Base-by-base conservation (phyloP, 805 yeast genomes). In the Yarrowia divulgata region DNA sequence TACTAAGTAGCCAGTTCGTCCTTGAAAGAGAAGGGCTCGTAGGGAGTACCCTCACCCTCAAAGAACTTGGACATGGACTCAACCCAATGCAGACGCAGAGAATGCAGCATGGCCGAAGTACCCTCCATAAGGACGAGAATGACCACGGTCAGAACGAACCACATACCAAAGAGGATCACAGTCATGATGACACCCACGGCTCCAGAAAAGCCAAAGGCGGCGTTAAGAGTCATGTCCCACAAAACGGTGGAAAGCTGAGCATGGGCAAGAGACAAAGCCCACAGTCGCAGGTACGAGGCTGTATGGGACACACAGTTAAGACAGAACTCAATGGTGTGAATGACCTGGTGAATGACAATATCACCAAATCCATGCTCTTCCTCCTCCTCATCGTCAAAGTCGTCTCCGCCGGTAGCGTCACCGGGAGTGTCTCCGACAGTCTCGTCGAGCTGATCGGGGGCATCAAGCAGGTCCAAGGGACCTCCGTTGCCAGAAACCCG, bases 41-140 rank as follows among this genome's bases (percentile, higher is more conserved):
- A 95, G 7, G 93, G 87, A 73, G 87, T 83, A 71, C 99, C 99
- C 79, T 94, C 98, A 78, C 99, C 99, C 77, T 90, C 95, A 76
- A 93, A 95, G 81, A 90, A 96, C 82, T 95, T 95, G 71, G 97
- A 92, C 99, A 95, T 95, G 35, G 97, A 89, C 82, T 95, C 99
- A 72, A 95, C 99, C 99, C 99, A 95, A 79, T 95, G 99, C 77
- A 95, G 85, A 84, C 99, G 91, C 77, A 95, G 85, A n/a, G 98
- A 90, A 80, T 95, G 99, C 77, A 95, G 85, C 99, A 95, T 95
- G 43, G 99, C 99, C 34, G 98, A 92, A 0, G 99, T 95, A 70
- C 99, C 99, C 80, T 95, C 99, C 99, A 95, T 95, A 67, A 90
- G 82, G 14, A 95, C 98, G 76, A 95, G 84, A 74, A 95, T 92